Base-by-base conservation (phyloP, 1,284 basidiomycete genomes). In the Porodaedalea pini region DNA sequence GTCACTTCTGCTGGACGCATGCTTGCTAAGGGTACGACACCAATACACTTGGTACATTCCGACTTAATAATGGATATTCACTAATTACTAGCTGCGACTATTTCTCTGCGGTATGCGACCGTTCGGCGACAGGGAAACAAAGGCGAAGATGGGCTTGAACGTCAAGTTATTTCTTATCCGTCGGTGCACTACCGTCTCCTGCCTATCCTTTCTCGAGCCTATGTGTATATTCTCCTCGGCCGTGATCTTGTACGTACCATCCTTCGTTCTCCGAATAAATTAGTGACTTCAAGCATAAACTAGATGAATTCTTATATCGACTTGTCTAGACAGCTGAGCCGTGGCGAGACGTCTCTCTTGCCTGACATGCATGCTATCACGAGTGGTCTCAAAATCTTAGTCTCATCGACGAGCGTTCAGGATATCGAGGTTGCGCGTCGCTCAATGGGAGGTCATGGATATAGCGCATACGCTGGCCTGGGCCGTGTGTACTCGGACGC, bases 371-470 rank as follows among this genome's bases (percentile, higher is more conserved):
- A 92, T 63, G 83, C 86, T 0, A 82, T 80, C 7, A 83, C 85
- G 4, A 84, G 83, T 63, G 86, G 84, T 0, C 73, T 92, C 21
- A 92, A 92, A 66, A 76, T 82, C 0, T 74, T 88, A 23, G 79
- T 79, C 2, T 80, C 82, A 1, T 77, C 77, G 0, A 70, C 75
- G 23, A 73, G 77, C 2, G 75, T 84, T 5, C 78, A 79, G 31
- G 86, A 86, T 59, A 67, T 90, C 17, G 89, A 92, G 68, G 79
- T 75, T 4, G 82, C 85, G 5, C 78, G 90, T 10, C 78, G 87
- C 8, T 80, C 86, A 0, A 81, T 90, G 76, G 89, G 89, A 52
- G 89, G 90, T 2, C 89, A 92, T 68, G 90, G 89, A 0, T 91
- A 81, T 69, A 86, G 84, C 61, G 79, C 76, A 0, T 88, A 85